Percentiles rank a stretch among this genome's conserved stretches.
phyloP scores from a whole-genome alignment of 1,284 basidiomycete species.

The Irpex rosettiformis region DNA sequence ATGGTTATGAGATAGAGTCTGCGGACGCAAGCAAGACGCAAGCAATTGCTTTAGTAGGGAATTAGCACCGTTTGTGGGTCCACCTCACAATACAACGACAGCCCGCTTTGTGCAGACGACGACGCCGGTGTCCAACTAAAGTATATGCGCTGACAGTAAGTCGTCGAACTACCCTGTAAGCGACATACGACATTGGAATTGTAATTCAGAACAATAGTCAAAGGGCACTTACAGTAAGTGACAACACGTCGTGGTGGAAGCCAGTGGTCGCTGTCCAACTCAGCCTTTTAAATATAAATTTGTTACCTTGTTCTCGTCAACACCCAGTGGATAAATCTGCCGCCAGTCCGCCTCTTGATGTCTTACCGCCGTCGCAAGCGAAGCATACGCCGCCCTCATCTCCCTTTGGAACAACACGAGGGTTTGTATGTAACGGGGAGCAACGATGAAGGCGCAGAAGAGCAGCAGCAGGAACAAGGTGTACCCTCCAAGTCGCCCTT shows the following conservation, averaged over 20 bases:
- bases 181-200: too few relatives aligned
- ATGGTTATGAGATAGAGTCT: too few relatives aligned
- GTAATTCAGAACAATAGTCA: background rate
- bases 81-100: background rate
- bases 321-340: too few relatives aligned
- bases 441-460: background rate
- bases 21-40: background rate
- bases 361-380: slow-evolving; percentile 1
- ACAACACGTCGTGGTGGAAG: background rate
- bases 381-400: background rate
- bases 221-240: background rate
- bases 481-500: background rate
- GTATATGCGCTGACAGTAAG: background rate
- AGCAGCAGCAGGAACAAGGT: background rate
- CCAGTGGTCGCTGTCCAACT: background rate
- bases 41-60: background rate
- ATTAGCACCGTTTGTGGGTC: slow-evolving; percentile 3
- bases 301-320: too few relatives aligned
- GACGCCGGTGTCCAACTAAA: too few relatives aligned
- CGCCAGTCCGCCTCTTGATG: background rate
- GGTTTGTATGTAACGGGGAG: background rate
- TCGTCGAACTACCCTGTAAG: background rate
- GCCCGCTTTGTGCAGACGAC: background rate
- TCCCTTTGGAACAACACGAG: background rate
- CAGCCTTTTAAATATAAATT: too few relatives aligned